Evolutionary conservation across 1,139 yeast species (phyloP).

Genomic region (Kurtzmaniella quercitrusa): DNA sequence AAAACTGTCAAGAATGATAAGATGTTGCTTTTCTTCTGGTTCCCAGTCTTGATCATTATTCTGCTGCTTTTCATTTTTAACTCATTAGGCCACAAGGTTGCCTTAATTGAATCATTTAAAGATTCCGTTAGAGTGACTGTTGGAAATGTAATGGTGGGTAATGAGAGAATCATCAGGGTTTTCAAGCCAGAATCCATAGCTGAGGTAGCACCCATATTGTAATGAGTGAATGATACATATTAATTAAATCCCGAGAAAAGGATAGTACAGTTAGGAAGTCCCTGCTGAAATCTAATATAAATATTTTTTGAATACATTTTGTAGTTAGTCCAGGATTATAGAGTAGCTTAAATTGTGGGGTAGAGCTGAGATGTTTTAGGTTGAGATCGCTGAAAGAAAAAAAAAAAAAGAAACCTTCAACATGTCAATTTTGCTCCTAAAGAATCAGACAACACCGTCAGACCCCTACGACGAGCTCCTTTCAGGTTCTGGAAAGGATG

Average conservation of each 20-base stretch:
- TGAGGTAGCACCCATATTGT: not conserved
- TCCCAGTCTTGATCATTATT: slow-evolving; percentile 58
- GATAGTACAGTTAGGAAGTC: not conserved
- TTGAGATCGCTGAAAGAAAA: no score
- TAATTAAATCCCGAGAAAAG: not conserved
- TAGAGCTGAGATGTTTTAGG: no score
- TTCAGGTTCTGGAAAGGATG: slow-evolving; percentile 26
- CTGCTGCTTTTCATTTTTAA: slow-evolving; percentile 50
- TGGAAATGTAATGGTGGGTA: slow-evolving; percentile 65
- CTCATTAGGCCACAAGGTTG: slow-evolving; percentile 48
- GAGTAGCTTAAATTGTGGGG: not conserved
- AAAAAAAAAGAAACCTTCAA: no score
- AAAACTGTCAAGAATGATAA: slow-evolving; percentile 76
- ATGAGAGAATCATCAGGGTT: slow-evolving; percentile 61
- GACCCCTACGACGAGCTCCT: slow-evolving; percentile 59
- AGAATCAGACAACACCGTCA: slow-evolving; percentile 61
- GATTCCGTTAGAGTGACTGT: slow-evolving; percentile 48
- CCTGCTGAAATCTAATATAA: not conserved
- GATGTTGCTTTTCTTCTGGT: slow-evolving; percentile 87
- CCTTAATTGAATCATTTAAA: slow-evolving; percentile 39
- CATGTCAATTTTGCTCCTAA: slow-evolving; percentile 41
- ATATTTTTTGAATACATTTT: not conserved
- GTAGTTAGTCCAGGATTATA: not conserved
- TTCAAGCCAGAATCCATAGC: slow-evolving; percentile 21
- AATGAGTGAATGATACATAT: not conserved